Conservation (phyloP, 345 rosid species). For the Cardiospermum halicacabum region DNA sequence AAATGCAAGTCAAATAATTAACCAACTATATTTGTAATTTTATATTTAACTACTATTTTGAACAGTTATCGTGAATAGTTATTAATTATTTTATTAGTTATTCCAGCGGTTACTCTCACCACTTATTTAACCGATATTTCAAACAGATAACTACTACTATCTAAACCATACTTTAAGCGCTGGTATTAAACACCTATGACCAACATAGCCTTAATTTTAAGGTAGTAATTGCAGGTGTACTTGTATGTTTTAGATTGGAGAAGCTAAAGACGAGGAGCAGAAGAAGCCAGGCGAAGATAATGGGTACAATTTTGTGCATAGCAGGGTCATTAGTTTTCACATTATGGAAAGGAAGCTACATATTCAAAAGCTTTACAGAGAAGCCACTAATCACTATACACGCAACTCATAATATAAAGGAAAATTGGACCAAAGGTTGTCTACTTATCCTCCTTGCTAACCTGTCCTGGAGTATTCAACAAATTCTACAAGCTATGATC, state of each 20-base stretch:
- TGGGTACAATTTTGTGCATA: constrained; percentile 30
- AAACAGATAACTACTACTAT: no score
- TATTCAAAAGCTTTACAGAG: constrained; percentile 24
- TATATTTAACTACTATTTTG: no score
- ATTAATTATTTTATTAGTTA: no score
- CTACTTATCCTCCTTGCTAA: constrained; percentile 35
- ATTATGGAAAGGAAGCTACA: constrained; percentile 44
- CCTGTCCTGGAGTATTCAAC: constrained; percentile 40
- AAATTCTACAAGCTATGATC: constrained; percentile 24
- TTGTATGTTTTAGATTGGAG: constrained; percentile 56
- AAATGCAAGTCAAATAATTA: no score
- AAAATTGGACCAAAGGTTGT: constrained; percentile 45
- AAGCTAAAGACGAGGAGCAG: constrained; percentile 26
- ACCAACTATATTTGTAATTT: no score
- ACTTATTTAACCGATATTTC: no score
- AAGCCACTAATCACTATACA: constrained; percentile 34
- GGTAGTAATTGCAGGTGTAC: no score
- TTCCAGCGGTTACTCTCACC: no score
- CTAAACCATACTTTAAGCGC: no score
- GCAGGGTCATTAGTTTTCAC: constrained; percentile 39
- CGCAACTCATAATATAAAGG: constrained; percentile 4
- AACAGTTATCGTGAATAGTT: no score
- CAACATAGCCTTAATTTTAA: no score
- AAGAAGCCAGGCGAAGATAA: constrained; percentile 32
- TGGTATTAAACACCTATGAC: no score